A percentile compares a stretch with the other conserved stretches of the same genome.
Conservation (phyloP, 768 basidiomycete genomes). For the Russula lepida region DNA sequence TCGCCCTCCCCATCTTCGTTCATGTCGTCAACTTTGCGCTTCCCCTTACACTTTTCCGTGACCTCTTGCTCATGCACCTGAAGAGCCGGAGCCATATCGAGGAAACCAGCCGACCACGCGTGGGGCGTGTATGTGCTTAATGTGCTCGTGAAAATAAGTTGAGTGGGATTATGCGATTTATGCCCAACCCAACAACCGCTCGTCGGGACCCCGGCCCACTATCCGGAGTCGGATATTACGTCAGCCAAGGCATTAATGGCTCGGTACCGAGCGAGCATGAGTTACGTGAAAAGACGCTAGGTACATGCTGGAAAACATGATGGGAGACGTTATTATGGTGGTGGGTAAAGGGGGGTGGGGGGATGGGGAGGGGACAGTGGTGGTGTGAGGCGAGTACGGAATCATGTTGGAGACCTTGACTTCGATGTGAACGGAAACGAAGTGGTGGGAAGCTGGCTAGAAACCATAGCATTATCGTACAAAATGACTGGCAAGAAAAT, state of each 20-base stretch:
- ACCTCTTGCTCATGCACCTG: constrained; percentile 51
- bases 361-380: not conserved
- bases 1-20: constrained; percentile 47
- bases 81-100: constrained; percentile 48
- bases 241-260: not conserved
- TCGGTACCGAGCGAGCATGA: not conserved
- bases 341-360: not conserved
- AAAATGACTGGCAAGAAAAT: not conserved
- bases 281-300: not conserved
- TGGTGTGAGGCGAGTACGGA: not conserved
- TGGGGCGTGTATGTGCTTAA: not conserved
- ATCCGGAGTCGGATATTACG: constrained; percentile 23
- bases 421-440: constrained; percentile 1
- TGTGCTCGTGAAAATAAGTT: not conserved
- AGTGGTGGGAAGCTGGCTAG: not conserved
- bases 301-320: not conserved
- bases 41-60: constrained; percentile 34
- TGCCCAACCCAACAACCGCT: too few species aligned
- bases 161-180: not conserved
- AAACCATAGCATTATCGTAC: constrained; percentile 5
- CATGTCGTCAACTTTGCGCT: constrained; percentile 57
- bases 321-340: not conserved
- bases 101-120: too few species aligned
- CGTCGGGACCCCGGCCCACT: not conserved
- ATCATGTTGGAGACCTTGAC: constrained; percentile 2